phyloP scores from a whole-genome alignment of 306 rosid species.

The Dryas octopetala region DNA sequence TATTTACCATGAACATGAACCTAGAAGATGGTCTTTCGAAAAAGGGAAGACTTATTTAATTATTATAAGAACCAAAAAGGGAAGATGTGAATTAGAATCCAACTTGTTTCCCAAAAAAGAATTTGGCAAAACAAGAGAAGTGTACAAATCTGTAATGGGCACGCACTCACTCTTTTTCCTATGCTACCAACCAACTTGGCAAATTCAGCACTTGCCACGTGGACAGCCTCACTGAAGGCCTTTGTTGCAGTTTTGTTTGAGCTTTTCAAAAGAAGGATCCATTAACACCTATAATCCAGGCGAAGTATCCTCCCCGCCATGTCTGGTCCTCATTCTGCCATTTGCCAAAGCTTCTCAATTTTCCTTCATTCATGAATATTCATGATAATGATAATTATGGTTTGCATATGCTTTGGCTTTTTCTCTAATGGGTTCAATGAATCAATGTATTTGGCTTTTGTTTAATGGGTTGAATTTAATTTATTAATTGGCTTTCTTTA shows the following conservation, averaged over 20 bases:
- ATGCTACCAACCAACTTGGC: not conserved
- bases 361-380: slow-evolving; percentile 4
- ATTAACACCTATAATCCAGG: slow-evolving; percentile 38
- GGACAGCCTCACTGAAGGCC: not conserved
- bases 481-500: not conserved
- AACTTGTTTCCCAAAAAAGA: slow-evolving; percentile 2
- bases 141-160: not conserved
- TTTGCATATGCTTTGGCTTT: not conserved
- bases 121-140: not conserved
- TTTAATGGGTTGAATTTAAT: slow-evolving; percentile 23
- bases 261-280: slow-evolving; percentile 1
- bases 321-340: slow-evolving; percentile 27
- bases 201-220: not conserved
- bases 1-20: not conserved
- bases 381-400: slow-evolving; percentile 2
- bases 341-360: slow-evolving; percentile 32
- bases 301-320: slow-evolving; percentile 58
- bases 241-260: not conserved
- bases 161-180: not conserved
- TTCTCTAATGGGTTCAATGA: slow-evolving; percentile 1
- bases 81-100: not conserved
- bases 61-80: not conserved
- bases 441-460: slow-evolving; percentile 12
- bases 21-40: not conserved
- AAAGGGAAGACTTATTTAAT: not conserved